Evolutionary conservation across 208 protist species (phyloP).

Genomic region (Trichomonas vaginalis): DNA sequence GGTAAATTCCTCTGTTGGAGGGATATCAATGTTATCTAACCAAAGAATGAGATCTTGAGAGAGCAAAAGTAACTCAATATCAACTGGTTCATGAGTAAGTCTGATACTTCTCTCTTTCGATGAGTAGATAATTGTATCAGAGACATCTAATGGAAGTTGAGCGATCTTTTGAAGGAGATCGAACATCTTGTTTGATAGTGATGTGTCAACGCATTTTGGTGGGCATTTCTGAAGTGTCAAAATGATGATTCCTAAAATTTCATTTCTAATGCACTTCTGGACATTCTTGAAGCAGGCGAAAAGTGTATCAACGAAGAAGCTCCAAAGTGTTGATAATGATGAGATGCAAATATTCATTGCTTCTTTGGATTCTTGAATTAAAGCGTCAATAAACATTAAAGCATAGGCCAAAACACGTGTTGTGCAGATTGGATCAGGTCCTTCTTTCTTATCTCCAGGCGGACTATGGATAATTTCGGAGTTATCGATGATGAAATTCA

Average conservation of each 20-base stretch:
- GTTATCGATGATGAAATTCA: neutral
- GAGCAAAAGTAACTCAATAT: neutral
- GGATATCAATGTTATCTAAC: neutral
- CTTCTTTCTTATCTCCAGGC: neutral
- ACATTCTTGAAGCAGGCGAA: conserved; percentile 10
- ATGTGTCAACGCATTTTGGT: neutral
- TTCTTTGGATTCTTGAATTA: neutral
- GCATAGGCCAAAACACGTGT: neutral
- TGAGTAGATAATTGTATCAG: neutral
- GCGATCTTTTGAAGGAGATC: neutral
- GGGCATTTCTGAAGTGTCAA: neutral
- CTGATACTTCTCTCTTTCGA: neutral
- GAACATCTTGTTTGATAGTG: neutral
- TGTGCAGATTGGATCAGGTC: neutral
- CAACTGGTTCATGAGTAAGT: neutral
- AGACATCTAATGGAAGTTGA: neutral
- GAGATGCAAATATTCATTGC: neutral
- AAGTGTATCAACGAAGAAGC: neutral
- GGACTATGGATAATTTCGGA: neutral
- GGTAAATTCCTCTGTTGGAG: neutral
- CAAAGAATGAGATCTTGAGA: neutral
- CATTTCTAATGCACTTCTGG: neutral
- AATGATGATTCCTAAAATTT: conserved; percentile 2
- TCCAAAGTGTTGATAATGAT: neutral
- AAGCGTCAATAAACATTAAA: neutral